Evolutionary conservation across 768 basidiomycete species (phyloP).

Genomic region (Suillus subluteus): DNA sequence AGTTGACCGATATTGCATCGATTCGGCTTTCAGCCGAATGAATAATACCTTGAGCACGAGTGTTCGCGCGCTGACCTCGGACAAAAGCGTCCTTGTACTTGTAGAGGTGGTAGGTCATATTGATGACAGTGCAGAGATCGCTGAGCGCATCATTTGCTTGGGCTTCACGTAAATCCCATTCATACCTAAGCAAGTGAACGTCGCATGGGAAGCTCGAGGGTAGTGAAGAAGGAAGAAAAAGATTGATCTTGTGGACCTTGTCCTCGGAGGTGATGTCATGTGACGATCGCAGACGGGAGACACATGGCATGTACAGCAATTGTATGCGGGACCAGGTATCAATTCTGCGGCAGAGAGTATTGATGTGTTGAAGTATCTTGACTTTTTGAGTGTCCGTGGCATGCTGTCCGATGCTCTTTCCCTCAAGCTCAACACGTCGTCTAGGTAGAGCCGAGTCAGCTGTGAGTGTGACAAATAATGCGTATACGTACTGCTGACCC

Average conservation of each 20-base stretch:
- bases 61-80: background rate
- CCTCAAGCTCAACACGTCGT: background rate
- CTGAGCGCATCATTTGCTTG: no score
- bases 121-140: background rate
- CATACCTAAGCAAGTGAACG: background rate
- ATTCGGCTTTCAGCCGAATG: background rate
- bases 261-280: background rate
- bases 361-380: constrained; percentile 1
- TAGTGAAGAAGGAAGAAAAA: background rate
- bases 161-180: no score
- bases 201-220: background rate
- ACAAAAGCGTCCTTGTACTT: background rate
- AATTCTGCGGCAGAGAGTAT: background rate
- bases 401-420: background rate
- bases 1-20: background rate
- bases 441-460: background rate
- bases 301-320: background rate
- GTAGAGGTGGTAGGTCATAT: constrained; percentile 5
- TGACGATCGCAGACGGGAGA: background rate
- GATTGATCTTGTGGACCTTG: background rate
- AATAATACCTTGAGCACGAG: background rate
- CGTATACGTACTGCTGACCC: constrained; percentile 34
- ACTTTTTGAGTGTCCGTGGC: background rate
- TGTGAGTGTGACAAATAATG: background rate
- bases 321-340: background rate